These are phyloP conservation scores for Bryopsis sp. DNA, from an alignment of 139 green algal genomes.

Conservation along the genomic window DNA sequence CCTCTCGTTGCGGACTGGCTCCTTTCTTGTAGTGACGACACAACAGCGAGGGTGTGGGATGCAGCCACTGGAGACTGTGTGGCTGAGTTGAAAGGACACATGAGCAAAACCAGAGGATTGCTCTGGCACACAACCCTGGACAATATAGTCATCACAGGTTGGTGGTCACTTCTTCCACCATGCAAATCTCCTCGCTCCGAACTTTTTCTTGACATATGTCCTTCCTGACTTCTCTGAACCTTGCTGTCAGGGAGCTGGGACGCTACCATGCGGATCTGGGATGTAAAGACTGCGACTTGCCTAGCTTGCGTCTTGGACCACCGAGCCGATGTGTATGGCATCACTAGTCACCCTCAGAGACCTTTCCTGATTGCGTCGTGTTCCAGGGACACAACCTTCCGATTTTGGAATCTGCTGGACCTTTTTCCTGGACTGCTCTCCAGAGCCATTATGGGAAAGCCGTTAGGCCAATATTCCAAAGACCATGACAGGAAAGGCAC, in stretches of 20 bases:
- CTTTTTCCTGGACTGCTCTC: constrained; percentile 23
- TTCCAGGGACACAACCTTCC: constrained; percentile 39
- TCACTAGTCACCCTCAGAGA: constrained; percentile 29
- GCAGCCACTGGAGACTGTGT: constrained; percentile 16
- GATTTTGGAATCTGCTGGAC: constrained; percentile 32
- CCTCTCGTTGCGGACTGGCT: constrained; percentile 31
- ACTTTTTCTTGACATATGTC: too few species aligned
- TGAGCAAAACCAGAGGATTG: constrained; percentile 39
- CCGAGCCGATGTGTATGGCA: constrained; percentile 46
- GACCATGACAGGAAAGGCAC: too few species aligned
- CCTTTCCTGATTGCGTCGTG: constrained; percentile 35
- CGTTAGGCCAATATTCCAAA: too few species aligned
- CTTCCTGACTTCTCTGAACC: too few species aligned
- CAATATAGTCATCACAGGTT: constrained; percentile 36
- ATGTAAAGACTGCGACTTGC: constrained; percentile 27
- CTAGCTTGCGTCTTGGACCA: constrained; percentile 27
- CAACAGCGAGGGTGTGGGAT: constrained; percentile 37
- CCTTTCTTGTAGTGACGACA: constrained; percentile 33
- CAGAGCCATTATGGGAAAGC: neutral
- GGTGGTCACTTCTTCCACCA: neutral
- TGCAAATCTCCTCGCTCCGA: neutral
- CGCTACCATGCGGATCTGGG: constrained; percentile 38
- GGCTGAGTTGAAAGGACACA: constrained; percentile 35
- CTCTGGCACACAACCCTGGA: constrained; percentile 41
- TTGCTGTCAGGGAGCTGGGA: constrained; percentile 40